A percentile compares a stretch with the other conserved stretches of the same genome.
These are phyloP conservation scores for Sporisorium exsertum DNA, from an alignment of 1,284 basidiomycete species.

Conservation along the genomic window DNA sequence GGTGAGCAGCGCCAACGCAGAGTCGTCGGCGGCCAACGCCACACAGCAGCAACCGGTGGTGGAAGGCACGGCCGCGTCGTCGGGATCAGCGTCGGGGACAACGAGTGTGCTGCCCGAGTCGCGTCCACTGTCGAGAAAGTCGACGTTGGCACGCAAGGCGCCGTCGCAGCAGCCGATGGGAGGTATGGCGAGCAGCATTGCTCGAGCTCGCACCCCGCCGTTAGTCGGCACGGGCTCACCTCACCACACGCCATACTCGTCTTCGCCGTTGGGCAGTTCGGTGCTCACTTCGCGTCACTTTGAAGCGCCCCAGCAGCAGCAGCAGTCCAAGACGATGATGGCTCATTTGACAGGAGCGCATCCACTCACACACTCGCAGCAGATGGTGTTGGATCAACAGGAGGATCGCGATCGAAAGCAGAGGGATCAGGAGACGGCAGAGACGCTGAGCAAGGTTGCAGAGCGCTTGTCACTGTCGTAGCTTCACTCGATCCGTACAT, in stretches of 20 bases:
- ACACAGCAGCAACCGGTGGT: slow-evolving; percentile 2
- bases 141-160: slow-evolving; percentile 34
- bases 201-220: slow-evolving; percentile 28
- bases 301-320: slow-evolving; percentile 29
- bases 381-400: background rate
- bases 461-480: slow-evolving; percentile 40
- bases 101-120: slow-evolving; percentile 35
- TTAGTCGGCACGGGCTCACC: slow-evolving; percentile 21
- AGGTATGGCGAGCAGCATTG: background rate
- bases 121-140: slow-evolving; percentile 42
- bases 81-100: slow-evolving; percentile 26
- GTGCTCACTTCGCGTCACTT: slow-evolving; percentile 36
- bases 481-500: background rate
- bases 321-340: slow-evolving; percentile 6
- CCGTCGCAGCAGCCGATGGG: slow-evolving; percentile 23
- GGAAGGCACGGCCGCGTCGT: slow-evolving; percentile 9
- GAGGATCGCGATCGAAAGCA: slow-evolving; percentile 22
- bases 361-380: slow-evolving; percentile 16
- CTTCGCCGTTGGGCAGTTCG: slow-evolving; percentile 40
- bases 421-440: slow-evolving; percentile 36
- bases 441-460: slow-evolving; percentile 42
- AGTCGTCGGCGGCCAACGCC: background rate
- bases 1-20: slow-evolving; percentile 13
- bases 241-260: slow-evolving; percentile 43
- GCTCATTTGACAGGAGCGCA: slow-evolving; percentile 11